Evolutionary conservation across 2,329 filamentous ascomycete species (phyloP).

Genomic region (Leptosphaerulina australis): DNA sequence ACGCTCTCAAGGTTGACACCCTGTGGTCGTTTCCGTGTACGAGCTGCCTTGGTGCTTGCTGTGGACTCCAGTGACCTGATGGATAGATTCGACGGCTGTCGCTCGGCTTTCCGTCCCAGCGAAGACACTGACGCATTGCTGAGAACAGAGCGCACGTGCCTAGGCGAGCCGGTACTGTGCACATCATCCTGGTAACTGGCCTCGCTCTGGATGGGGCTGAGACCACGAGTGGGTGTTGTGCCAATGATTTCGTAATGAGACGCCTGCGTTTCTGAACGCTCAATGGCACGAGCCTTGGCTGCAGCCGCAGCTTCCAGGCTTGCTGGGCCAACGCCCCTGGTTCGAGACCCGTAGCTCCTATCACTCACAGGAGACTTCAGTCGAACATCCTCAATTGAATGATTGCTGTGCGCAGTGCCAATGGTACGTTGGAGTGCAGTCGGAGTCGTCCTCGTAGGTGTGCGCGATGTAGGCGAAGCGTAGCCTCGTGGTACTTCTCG

Average conservation of each 20-base stretch:
- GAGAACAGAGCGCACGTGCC: constrained; percentile 54
- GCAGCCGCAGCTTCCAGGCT: constrained; percentile 44
- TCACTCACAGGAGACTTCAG: constrained; percentile 52
- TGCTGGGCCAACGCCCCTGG: constrained; percentile 29
- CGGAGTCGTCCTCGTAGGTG: constrained; percentile 67
- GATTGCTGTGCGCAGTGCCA: constrained; percentile 69
- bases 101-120: constrained; percentile 62
- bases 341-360: constrained; percentile 51
- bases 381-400: constrained; percentile 59
- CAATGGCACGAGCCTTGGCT: constrained; percentile 47
- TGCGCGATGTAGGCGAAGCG: constrained; percentile 62
- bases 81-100: constrained; percentile 62
- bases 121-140: constrained; percentile 63
- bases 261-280: constrained; percentile 40
- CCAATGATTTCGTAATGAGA: constrained; percentile 48
- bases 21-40: constrained; percentile 59
- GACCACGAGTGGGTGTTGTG: constrained; percentile 59
- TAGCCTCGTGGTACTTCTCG: constrained; percentile 68
- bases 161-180: constrained; percentile 47
- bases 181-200: constrained; percentile 68
- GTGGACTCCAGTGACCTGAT: constrained; percentile 64
- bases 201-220: constrained; percentile 92
- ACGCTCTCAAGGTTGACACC: constrained; percentile 60
- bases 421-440: constrained; percentile 63
- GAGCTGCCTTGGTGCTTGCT: constrained; percentile 62